Conservation (phyloP, 495 filamentous ascomycete species). For the Cercophora sp. region DNA sequence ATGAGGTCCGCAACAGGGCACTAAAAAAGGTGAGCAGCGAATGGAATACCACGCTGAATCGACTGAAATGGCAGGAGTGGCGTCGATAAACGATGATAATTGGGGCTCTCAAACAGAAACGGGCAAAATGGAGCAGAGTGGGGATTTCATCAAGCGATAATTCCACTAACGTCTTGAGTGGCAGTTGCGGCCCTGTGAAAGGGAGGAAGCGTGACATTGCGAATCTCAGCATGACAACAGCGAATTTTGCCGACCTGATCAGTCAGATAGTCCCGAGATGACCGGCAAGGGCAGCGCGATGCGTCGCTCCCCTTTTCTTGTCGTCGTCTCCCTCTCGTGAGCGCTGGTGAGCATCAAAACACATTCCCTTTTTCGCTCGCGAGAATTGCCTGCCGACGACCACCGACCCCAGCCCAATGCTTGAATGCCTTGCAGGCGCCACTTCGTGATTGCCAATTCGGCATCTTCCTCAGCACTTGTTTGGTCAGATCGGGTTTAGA, state of each 20-base stretch:
- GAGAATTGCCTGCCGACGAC: slow-evolving; percentile 12
- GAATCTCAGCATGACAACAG: slow-evolving; percentile 10
- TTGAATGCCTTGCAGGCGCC: slow-evolving; percentile 11
- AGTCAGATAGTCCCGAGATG: slow-evolving; percentile 1
- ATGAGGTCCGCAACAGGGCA: neutral
- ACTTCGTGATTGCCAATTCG: slow-evolving; percentile 22
- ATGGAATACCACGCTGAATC: neutral
- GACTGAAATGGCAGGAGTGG: slow-evolving; percentile 9
- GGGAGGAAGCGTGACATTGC: slow-evolving; percentile 5
- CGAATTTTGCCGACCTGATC: slow-evolving; percentile 3
- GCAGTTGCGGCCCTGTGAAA: neutral
- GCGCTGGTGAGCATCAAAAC: neutral
- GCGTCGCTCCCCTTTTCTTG: neutral
- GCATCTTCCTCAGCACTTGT: slow-evolving; percentile 12
- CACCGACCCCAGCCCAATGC: neutral
- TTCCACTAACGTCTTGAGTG: slow-evolving; percentile 1
- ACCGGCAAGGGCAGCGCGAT: neutral
- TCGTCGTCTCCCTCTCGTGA: neutral
- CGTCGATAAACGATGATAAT: slow-evolving; percentile 6
- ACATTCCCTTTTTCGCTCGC: neutral
- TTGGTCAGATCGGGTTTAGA: slow-evolving; percentile 17
- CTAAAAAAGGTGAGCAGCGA: neutral
- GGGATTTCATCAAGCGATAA: slow-evolving; percentile 10
- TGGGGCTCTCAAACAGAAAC: slow-evolving; percentile 11
- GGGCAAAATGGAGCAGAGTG: slow-evolving; percentile 7